A percentile compares a stretch with the other conserved stretches of the same genome.
Evolutionary conservation across 1,284 basidiomycete species (phyloP).

Genomic region (Cystobasidiaceae sp.): DNA sequence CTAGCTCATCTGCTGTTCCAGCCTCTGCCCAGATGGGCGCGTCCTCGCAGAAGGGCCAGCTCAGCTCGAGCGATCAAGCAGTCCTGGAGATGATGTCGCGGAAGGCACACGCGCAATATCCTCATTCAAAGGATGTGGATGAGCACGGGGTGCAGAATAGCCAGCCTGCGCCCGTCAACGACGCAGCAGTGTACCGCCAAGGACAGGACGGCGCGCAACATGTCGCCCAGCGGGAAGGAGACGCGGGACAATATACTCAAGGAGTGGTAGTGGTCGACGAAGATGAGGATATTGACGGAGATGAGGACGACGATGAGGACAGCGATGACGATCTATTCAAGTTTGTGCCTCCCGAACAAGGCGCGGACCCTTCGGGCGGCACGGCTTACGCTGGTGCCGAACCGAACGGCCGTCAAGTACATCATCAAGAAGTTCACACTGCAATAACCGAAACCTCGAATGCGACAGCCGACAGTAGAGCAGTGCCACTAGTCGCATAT

Average conservation of each 20-base stretch:
- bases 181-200: not conserved
- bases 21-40: no score
- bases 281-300: not conserved
- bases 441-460: no score
- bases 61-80: not conserved
- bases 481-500: no score
- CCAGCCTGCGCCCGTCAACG: not conserved
- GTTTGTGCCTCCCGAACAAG: slow-evolving; percentile 12
- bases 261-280: not conserved
- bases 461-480: no score
- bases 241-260: not conserved
- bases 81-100: slow-evolving; percentile 15
- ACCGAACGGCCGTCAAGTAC: no score
- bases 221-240: not conserved
- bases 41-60: no score
- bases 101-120: slow-evolving; percentile 13
- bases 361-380: no score
- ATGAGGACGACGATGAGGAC: slow-evolving; percentile 1
- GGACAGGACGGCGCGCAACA: not conserved
- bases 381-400: no score
- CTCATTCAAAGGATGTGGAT: slow-evolving; percentile 24
- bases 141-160: not conserved
- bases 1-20: no score
- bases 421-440: no score
- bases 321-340: slow-evolving; percentile 25